phyloP scores from a whole-genome alignment of 2,329 filamentous ascomycete species.

The Bipolaris oryzae region DNA sequence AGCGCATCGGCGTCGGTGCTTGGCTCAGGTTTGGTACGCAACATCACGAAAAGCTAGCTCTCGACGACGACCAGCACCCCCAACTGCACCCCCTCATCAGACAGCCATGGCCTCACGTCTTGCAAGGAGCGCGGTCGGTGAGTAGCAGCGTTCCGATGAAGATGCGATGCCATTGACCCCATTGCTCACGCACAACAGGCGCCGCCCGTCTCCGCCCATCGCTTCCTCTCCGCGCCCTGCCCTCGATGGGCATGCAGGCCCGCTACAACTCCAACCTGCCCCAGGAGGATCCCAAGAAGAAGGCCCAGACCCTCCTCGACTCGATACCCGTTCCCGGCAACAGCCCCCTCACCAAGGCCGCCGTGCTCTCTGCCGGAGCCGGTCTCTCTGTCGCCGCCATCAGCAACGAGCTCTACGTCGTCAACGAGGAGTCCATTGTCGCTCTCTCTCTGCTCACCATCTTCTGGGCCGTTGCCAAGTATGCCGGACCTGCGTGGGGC shows the following conservation, averaged over 20 bases:
- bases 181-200: slow-evolving; percentile 62
- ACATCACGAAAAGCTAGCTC: slow-evolving; percentile 36
- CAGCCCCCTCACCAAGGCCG: slow-evolving; percentile 92
- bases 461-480: slow-evolving; percentile 91
- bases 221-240: slow-evolving; percentile 74
- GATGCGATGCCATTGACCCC: slow-evolving; percentile 50
- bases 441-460: slow-evolving; percentile 91
- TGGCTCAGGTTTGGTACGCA: slow-evolving; percentile 26
- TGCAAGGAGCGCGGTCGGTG: slow-evolving; percentile 93
- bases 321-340: slow-evolving; percentile 90
- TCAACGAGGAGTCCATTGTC: slow-evolving; percentile 98
- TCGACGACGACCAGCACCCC: slow-evolving; percentile 36
- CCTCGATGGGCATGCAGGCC: slow-evolving; percentile 73
- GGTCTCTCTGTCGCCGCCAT: slow-evolving; percentile 92
- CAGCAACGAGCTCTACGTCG: slow-evolving; percentile 99
- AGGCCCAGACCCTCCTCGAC: slow-evolving; percentile 94
- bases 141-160: slow-evolving; percentile 53
- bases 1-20: slow-evolving; percentile 25
- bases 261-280: slow-evolving; percentile 80
- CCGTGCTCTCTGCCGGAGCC: slow-evolving; percentile 91
- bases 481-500: slow-evolving; percentile 87
- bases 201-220: slow-evolving; percentile 83
- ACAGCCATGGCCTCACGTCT: slow-evolving; percentile 96
- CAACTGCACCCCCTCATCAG: slow-evolving; percentile 49
- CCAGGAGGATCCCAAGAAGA: slow-evolving; percentile 89